Evolutionary conservation across 1,284 basidiomycete species (phyloP).

Genomic region (Cutaneotrichosporon sp.): DNA sequence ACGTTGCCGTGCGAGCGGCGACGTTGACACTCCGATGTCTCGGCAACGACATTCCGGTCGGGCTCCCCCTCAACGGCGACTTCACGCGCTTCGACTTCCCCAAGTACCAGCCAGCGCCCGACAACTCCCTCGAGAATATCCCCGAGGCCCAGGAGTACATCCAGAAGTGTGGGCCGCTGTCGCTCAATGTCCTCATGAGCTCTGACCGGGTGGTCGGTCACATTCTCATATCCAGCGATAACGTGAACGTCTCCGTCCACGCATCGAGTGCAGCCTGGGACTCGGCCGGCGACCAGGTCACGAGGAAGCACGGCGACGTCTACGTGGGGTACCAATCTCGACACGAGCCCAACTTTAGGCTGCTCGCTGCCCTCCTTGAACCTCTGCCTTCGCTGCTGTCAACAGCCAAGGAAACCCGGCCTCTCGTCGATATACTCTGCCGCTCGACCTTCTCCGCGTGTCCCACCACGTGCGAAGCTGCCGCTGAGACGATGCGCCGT

Average conservation of each 20-base stretch:
- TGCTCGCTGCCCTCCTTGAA: conserved; percentile 78
- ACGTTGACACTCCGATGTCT: conserved; percentile 70
- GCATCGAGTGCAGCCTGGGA: conserved; percentile 59
- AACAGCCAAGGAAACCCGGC: conserved; percentile 16
- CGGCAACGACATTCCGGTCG: conserved; percentile 68
- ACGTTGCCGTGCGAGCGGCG: conserved; percentile 75
- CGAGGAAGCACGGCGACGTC: conserved; percentile 65
- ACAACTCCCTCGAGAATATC: conserved; percentile 66
- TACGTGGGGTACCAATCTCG: conserved; percentile 70
- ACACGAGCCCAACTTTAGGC: conserved; percentile 66
- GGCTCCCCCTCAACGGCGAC: conserved; percentile 76
- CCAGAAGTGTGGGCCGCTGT: conserved; percentile 64
- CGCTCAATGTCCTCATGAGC: conserved; percentile 64
- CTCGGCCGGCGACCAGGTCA: conserved; percentile 38
- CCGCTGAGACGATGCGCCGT: conserved; percentile 69
- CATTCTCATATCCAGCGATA: conserved; percentile 82
- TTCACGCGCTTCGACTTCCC: conserved; percentile 61
- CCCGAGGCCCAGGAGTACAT: conserved; percentile 76
- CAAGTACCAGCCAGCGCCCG: conserved; percentile 63
- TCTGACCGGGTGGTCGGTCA: conserved; percentile 71
- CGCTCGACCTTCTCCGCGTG: conserved; percentile 83
- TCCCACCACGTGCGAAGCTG: conserved; percentile 68
- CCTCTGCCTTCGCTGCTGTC: conserved; percentile 82
- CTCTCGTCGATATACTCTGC: conserved; percentile 76
- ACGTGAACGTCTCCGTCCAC: conserved; percentile 66